A percentile compares a stretch with the other conserved stretches of the same genome.
phyloP scores from a whole-genome alignment of 1,284 basidiomycete species.

The Wolfiporia cocos region DNA sequence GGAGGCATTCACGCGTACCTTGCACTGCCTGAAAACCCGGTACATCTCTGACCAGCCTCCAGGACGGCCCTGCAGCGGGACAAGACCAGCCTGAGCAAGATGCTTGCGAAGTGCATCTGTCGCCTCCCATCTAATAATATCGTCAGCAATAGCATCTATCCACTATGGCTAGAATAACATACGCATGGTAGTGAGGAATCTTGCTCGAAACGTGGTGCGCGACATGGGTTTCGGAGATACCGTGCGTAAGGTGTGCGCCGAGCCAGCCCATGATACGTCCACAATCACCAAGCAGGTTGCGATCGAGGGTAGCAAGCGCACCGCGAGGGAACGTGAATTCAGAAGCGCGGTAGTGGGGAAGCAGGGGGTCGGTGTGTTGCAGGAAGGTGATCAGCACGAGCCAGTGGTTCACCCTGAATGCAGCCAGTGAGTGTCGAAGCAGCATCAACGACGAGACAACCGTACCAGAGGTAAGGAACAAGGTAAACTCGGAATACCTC shows the following conservation, averaged over 20 bases:
- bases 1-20: slow-evolving; percentile 32
- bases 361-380: slow-evolving; percentile 93
- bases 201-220: slow-evolving; percentile 88
- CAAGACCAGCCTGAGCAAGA: slow-evolving; percentile 52
- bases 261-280: slow-evolving; percentile 73
- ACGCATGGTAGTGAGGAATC: slow-evolving; percentile 90
- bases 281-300: slow-evolving; percentile 77
- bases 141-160: too few relatives aligned
- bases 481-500: slow-evolving; percentile 82
- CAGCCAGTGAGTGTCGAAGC: too few relatives aligned
- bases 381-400: slow-evolving; percentile 91
- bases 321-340: slow-evolving; percentile 96
- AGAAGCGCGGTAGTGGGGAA: slow-evolving; percentile 91
- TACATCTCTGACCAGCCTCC: slow-evolving; percentile 77
- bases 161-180: slow-evolving; percentile 21
- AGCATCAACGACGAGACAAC: too few relatives aligned
- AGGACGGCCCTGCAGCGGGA: slow-evolving; percentile 57
- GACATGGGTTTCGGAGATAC: slow-evolving; percentile 93
- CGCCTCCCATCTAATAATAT: slow-evolving; percentile 74
- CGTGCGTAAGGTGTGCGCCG: slow-evolving; percentile 75
- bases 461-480: slow-evolving; percentile 85
- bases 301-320: slow-evolving; percentile 91
- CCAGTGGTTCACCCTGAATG: slow-evolving; percentile 80
- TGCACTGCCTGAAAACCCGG: slow-evolving; percentile 72
- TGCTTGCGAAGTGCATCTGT: slow-evolving; percentile 82